phyloP scores from a whole-genome alignment of 768 basidiomycete genomes.

The Crucibulum laeve region DNA sequence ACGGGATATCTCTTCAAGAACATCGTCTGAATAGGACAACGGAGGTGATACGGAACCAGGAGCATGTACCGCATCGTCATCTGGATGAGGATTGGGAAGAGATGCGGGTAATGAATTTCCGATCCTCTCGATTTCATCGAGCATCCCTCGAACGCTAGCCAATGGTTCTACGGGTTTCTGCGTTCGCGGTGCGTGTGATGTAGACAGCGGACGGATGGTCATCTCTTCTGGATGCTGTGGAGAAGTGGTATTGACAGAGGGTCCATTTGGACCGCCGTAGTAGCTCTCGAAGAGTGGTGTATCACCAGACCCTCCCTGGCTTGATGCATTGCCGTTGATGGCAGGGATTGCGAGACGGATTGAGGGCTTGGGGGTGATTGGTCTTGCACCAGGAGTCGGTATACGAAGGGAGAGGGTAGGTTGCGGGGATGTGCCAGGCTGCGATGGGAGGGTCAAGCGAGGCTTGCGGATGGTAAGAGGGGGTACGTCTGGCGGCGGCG shows the following conservation, averaged over 20 bases:
- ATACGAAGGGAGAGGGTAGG: conserved; percentile 15
- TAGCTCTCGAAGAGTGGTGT: conserved; percentile 33
- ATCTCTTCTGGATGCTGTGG: conserved; percentile 28
- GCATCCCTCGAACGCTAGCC: conserved; percentile 30
- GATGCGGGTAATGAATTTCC: conserved; percentile 16
- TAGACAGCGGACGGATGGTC: conserved; percentile 38
- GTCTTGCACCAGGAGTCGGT: conserved; percentile 21
- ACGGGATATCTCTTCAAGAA: conserved; percentile 71
- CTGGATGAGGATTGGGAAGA: conserved; percentile 10
- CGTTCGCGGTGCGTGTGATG: conserved; percentile 23
- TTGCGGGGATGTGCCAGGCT: conserved; percentile 23
- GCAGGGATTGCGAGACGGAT: conserved; percentile 26
- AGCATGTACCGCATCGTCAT: conserved; percentile 16
- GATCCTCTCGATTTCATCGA: conserved; percentile 31
- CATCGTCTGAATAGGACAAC: conserved; percentile 58
- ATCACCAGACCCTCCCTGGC: conserved; percentile 5
- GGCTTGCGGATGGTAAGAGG: conserved; percentile 1
- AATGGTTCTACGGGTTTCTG: conserved; percentile 27
- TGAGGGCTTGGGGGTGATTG: conserved; percentile 14
- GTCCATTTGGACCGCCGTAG: conserved; percentile 35
- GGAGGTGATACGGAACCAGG: conserved; percentile 16
- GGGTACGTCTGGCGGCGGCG: background rate
- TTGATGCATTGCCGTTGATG: conserved; percentile 5
- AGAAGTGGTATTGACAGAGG: conserved; percentile 15
- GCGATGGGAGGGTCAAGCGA: conserved; percentile 14